Conservation (phyloP, 768 basidiomycete species). For the Ephemerocybe angulata region DNA sequence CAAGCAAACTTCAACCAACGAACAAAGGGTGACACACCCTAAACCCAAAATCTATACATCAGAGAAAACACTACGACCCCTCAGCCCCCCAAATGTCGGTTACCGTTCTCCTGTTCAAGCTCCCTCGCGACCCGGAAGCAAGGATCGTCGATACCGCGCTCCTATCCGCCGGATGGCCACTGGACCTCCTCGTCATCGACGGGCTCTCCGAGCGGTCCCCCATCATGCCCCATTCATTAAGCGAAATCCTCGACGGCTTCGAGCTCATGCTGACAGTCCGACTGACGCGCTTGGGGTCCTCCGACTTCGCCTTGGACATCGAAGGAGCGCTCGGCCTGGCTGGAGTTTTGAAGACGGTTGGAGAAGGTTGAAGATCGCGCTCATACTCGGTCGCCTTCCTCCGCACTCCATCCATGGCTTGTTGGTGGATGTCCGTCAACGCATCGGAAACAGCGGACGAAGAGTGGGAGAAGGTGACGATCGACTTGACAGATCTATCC, state of each 20-base stretch:
- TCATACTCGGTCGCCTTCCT: conserved; percentile 20
- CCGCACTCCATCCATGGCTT: conserved; percentile 37
- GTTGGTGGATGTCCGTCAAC: conserved; percentile 53
- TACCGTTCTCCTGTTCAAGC: conserved; percentile 36
- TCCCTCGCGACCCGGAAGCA: conserved; percentile 28
- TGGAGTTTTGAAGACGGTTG: neutral
- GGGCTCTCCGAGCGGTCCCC: conserved; percentile 10
- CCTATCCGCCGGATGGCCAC: conserved; percentile 36
- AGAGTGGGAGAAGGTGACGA: conserved; percentile 65
- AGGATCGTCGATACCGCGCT: conserved; percentile 33
- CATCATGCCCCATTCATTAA: conserved; percentile 35
- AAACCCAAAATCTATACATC: neutral
- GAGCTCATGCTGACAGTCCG: conserved; percentile 35
- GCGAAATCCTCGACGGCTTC: conserved; percentile 38
- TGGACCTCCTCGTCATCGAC: conserved; percentile 10
- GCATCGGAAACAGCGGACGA: conserved; percentile 51
- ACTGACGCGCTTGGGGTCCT: conserved; percentile 44
- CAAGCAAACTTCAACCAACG: conserved; percentile 4
- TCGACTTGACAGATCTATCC: conserved; percentile 39
- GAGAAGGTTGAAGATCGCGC: neutral
- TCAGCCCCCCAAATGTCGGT: conserved; percentile 42
- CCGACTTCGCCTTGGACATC: conserved; percentile 20
- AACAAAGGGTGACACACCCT: conserved; percentile 7
- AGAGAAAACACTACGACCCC: conserved; percentile 8
- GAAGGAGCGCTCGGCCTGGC: conserved; percentile 3